phyloP scores from a whole-genome alignment of 2,329 filamentous ascomycete species.

The Epichloe festucae region DNA sequence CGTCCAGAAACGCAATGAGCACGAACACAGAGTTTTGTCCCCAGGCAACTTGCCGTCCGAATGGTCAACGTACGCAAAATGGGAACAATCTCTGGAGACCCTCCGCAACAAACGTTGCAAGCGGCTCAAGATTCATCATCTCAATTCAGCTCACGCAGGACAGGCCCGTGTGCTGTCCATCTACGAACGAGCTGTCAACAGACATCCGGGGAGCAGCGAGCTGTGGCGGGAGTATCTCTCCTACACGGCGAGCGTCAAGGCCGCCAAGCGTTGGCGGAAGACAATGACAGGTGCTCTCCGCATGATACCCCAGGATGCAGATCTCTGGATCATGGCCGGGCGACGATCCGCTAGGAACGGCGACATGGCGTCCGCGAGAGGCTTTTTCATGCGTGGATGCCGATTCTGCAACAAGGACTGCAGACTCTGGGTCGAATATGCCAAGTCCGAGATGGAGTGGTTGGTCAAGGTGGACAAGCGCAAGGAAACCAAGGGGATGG shows the following conservation, averaged over 20 bases:
- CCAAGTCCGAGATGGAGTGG: conserved; percentile 85
- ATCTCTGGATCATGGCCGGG: conserved; percentile 79
- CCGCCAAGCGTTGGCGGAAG: conserved; percentile 51
- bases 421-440: conserved; percentile 78
- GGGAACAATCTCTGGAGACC: conserved; percentile 57
- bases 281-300: conserved; percentile 59
- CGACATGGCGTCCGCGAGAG: conserved; percentile 76
- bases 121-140: conserved; percentile 60
- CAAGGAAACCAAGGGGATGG: conserved; percentile 37
- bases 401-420: conserved; percentile 72
- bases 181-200: conserved; percentile 72
- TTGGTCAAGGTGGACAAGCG: conserved; percentile 67
- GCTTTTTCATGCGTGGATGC: conserved; percentile 77
- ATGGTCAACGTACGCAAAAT: conserved; percentile 71
- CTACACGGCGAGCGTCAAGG: conserved; percentile 58
- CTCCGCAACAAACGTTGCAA: conserved; percentile 73
- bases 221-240: conserved; percentile 87
- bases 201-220: conserved; percentile 63
- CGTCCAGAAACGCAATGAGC: conserved; percentile 80
- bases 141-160: conserved; percentile 53
- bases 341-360: conserved; percentile 64
- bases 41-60: conserved; percentile 64
- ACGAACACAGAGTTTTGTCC: conserved; percentile 81
- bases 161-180: conserved; percentile 80
- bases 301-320: conserved; percentile 71